Evolutionary conservation across 2,329 filamentous ascomycete genomes (phyloP).

Genomic region (Coniochaeta ligniaria): DNA sequence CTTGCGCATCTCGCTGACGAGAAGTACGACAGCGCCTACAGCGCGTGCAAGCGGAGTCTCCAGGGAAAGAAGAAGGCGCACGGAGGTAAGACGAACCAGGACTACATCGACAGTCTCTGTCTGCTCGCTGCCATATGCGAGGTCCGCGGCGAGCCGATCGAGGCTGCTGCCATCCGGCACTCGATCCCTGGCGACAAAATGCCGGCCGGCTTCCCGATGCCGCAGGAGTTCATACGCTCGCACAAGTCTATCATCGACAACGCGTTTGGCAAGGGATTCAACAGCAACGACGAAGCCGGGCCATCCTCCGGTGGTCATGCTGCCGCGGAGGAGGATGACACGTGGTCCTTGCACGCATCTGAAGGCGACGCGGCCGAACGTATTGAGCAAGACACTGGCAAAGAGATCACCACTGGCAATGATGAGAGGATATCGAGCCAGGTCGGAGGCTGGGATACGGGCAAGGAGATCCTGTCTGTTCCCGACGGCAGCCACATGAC

Average conservation of each 20-base stretch:
- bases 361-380: neutral
- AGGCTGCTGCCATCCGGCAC: neutral
- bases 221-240: neutral
- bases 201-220: neutral
- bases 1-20: neutral
- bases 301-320: neutral
- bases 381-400: neutral
- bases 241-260: neutral
- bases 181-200: neutral
- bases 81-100: slow-evolving; percentile 1
- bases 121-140: slow-evolving; percentile 1
- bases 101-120: neutral
- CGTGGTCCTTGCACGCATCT: neutral
- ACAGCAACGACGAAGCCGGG: neutral
- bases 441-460: slow-evolving; percentile 1
- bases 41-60: neutral
- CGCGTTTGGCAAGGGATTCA: neutral
- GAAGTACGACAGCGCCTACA: slow-evolving; percentile 1
- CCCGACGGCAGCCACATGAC: neutral
- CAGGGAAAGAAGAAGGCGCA: slow-evolving; percentile 2
- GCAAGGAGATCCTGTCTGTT: slow-evolving; percentile 2
- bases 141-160: slow-evolving; percentile 1
- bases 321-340: neutral
- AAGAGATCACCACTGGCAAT: neutral
- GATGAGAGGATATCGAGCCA: neutral